Evolutionary conservation across 1,284 basidiomycete species (phyloP), one percentile per base, ranked within the genome.

Genomic region (Meripilus lineatus): DNA sequence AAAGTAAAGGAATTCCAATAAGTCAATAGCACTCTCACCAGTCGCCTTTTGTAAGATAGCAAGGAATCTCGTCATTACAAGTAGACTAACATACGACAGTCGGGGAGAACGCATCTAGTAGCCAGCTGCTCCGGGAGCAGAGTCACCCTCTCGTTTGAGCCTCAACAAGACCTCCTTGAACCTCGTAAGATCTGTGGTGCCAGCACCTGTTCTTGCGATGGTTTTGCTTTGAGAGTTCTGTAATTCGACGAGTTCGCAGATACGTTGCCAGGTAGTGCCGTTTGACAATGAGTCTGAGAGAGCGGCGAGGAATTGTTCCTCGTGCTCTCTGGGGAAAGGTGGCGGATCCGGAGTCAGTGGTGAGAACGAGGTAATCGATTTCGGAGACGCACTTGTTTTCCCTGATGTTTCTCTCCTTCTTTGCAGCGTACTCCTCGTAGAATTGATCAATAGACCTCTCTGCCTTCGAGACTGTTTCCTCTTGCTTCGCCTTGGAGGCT

Each of bases 181-280:
- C 49, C 95, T 77, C 34, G 79, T 70, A 46, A 98, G 73, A 60
- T 99, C 96, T 1, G 87, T 92, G 33, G 91, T 89, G 17, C 89
- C 89, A n/a, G 89, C 70, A 14, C 89, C 90, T 30, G 85, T 77
- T 32, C 93, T 81, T 17, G 93, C 86, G 56, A 93, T 79, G 1
- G 94, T 98, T 74, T 98, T 99, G 72, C 87, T 91, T 68, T 94
- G 92, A 46, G 93, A 96, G 66, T 98, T 97, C 65, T 97, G 83
- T 34, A 99, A 75, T 52, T 94, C 92, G 47, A 98, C 69, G 43
- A 88, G 68, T 38, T 87, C 85, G 59, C 85, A 87, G 59, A 99
- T 94, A 22, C 95, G 84, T 55, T 93, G 83, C 96, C 96, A 99
- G 5, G 94, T 94, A 17, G 95, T 97, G 26, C 95, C 96, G 48